Conservation (phyloP, 2,329 filamentous ascomycete species). For the Sporothrix brasiliensis region DNA sequence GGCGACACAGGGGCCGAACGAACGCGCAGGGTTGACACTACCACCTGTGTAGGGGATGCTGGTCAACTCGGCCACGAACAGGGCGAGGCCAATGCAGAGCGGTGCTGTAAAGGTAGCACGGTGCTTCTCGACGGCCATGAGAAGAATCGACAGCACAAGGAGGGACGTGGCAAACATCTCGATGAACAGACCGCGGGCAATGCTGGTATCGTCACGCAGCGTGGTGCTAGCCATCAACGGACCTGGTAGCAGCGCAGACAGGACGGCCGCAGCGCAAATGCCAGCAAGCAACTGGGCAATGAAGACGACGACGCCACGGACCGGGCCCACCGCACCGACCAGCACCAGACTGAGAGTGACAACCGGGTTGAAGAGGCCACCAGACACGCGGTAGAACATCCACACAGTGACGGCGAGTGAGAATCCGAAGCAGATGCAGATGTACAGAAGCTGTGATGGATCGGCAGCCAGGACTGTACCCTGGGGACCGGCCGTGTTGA, state of each 20-base stretch:
- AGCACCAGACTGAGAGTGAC: slow-evolving; percentile 62
- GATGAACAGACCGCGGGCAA: slow-evolving; percentile 64
- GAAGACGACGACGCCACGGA: slow-evolving; percentile 57
- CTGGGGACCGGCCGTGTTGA: slow-evolving; percentile 37
- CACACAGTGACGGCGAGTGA: slow-evolving; percentile 58
- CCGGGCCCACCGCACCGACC: slow-evolving; percentile 57
- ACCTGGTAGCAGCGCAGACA: slow-evolving; percentile 61
- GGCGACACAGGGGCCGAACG: slow-evolving; percentile 54
- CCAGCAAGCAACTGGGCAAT: slow-evolving; percentile 61
- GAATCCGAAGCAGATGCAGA: slow-evolving; percentile 55
- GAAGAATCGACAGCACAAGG: slow-evolving; percentile 66
- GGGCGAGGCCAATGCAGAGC: slow-evolving; percentile 69
- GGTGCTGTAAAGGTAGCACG: slow-evolving; percentile 71
- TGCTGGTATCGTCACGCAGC: slow-evolving; percentile 55
- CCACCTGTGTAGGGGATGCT: slow-evolving; percentile 54
- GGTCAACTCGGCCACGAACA: slow-evolving; percentile 62
- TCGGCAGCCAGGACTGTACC: slow-evolving; percentile 36
- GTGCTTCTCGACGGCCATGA: slow-evolving; percentile 74
- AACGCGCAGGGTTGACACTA: slow-evolving; percentile 55
- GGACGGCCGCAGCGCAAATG: slow-evolving; percentile 62
- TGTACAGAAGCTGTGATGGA: slow-evolving; percentile 50
- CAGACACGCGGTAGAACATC: slow-evolving; percentile 59
- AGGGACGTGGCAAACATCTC: slow-evolving; percentile 68
- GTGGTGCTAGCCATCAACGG: slow-evolving; percentile 57
- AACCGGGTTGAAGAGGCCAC: slow-evolving; percentile 56